Evolutionary conservation across 1,284 basidiomycete species (phyloP).

Genomic region (Megacollybia platyphylla): DNA sequence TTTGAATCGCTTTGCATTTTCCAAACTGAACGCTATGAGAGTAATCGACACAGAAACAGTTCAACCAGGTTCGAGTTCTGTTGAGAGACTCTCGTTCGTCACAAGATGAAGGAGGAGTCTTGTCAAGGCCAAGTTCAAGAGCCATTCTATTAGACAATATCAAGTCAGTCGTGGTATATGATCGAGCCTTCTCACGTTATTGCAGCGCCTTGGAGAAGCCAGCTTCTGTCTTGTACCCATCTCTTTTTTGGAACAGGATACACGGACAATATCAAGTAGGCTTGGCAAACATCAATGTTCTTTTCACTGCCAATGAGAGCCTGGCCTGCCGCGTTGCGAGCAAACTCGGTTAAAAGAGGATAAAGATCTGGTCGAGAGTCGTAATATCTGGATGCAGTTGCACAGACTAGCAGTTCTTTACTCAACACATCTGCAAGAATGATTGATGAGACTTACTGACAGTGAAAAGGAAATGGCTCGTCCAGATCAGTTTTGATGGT

Average conservation of each 20-base stretch:
- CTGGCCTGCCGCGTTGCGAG: slow-evolving; percentile 34
- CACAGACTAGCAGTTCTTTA: slow-evolving; percentile 17
- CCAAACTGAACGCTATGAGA: slow-evolving; percentile 56
- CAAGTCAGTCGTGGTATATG: background rate
- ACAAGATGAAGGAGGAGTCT: slow-evolving; percentile 23
- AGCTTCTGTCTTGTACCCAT: slow-evolving; percentile 43
- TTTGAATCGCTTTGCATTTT: slow-evolving; percentile 48
- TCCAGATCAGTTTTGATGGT: slow-evolving; percentile 33
- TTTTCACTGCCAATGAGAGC: slow-evolving; percentile 35
- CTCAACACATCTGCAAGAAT: background rate
- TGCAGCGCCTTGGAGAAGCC: slow-evolving; percentile 46
- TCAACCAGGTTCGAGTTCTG: slow-evolving; percentile 53
- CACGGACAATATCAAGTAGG: slow-evolving; percentile 34
- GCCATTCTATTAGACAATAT: slow-evolving; percentile 25
- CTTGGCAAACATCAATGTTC: slow-evolving; percentile 44
- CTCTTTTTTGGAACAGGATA: slow-evolving; percentile 45
- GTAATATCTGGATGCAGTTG: slow-evolving; percentile 37
- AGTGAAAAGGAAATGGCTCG: slow-evolving; percentile 45
- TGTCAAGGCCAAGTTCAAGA: slow-evolving; percentile 34
- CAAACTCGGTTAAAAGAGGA: slow-evolving; percentile 35
- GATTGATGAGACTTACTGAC: slow-evolving; percentile 28
- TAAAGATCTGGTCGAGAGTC: slow-evolving; percentile 28
- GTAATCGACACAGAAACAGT: slow-evolving; percentile 52
- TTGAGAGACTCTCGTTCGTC: slow-evolving; percentile 31
- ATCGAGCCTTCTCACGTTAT: slow-evolving; percentile 25